phyloP scores from a whole-genome alignment of 257 asterid genomes.

The Solanum habrochaites region DNA sequence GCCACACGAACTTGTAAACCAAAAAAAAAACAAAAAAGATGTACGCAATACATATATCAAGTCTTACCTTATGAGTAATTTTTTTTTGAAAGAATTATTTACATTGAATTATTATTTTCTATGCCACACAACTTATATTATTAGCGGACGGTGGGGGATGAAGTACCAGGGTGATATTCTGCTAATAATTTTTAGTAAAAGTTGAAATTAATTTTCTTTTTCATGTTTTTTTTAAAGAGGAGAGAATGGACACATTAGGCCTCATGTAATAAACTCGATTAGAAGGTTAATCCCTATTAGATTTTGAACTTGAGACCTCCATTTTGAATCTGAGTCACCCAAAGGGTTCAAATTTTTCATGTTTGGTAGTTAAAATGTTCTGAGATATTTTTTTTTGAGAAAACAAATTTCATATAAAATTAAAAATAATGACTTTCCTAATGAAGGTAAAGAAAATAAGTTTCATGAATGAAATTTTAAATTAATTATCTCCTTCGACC shows the following conservation, averaged over 20 bases:
- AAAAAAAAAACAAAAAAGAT: not conserved
- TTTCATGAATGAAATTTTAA: not conserved
- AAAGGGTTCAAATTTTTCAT: too few relatives aligned
- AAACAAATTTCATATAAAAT: not conserved
- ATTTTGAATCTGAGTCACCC: too few relatives aligned
- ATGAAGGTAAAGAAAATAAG: not conserved
- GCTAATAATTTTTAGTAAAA: too few relatives aligned
- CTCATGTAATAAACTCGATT: not conserved
- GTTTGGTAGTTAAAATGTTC: not conserved
- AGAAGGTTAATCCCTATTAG: not conserved
- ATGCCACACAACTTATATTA: not conserved
- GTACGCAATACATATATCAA: not conserved
- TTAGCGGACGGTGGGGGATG: not conserved
- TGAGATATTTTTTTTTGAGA: not conserved
- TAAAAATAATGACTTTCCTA: not conserved
- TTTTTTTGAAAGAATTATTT: fast-evolving
- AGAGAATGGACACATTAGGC: not conserved
- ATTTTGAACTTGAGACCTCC: not conserved
- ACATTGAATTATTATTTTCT: not conserved
- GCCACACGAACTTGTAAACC: not conserved
- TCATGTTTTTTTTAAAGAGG: not conserved
- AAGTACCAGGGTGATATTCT: not conserved
- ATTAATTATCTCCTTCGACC: not conserved
- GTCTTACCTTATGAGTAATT: not conserved
- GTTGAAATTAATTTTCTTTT: not conserved